These are phyloP conservation scores for Metschnikowia henanensis DNA, from an alignment of 805 yeast species.

Conservation along the genomic window DNA sequence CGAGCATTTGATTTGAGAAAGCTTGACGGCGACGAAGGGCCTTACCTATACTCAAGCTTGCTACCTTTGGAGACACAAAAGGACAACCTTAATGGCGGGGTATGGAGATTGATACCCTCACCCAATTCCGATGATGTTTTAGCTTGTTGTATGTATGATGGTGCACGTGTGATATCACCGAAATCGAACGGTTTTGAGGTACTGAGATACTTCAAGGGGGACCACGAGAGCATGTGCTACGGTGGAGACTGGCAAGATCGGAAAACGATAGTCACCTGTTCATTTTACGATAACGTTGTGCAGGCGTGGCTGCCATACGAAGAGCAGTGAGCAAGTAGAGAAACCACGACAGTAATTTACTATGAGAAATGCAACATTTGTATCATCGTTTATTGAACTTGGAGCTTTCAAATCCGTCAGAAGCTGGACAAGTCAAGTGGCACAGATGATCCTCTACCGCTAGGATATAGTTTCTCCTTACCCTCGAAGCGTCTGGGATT, in stretches of 20 bases:
- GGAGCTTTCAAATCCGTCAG: background rate
- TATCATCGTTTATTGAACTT: too few species aligned
- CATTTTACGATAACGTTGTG: slow-evolving; percentile 84
- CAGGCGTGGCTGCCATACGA: slow-evolving; percentile 62
- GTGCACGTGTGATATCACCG: slow-evolving; percentile 65
- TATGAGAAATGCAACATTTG: background rate
- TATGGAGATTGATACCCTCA: slow-evolving; percentile 84
- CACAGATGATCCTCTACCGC: slow-evolving; percentile 92
- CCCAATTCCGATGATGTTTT: slow-evolving; percentile 51
- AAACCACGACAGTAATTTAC: background rate
- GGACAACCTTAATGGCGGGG: slow-evolving; percentile 83
- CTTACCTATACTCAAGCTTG: slow-evolving; percentile 42
- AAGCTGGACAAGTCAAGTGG: slow-evolving; percentile 61
- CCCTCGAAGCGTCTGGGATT: slow-evolving; percentile 82
- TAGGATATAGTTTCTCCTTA: slow-evolving; percentile 76
- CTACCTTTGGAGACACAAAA: slow-evolving; percentile 48
- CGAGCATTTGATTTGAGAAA: slow-evolving; percentile 69
- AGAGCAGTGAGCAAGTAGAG: background rate
- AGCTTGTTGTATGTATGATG: slow-evolving; percentile 94
- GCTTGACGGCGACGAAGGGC: slow-evolving; percentile 34
- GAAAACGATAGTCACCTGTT: slow-evolving; percentile 68
- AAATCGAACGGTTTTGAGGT: slow-evolving; percentile 25
- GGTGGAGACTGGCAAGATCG: slow-evolving; percentile 86
- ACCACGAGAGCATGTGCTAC: slow-evolving; percentile 91
- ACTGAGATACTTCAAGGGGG: slow-evolving; percentile 51